Percentiles rank a stretch among this genome's conserved stretches.
These are phyloP conservation scores for Carex parvula DNA, from an alignment of 176 grass and related monocot genomes.

Conservation along the genomic window DNA sequence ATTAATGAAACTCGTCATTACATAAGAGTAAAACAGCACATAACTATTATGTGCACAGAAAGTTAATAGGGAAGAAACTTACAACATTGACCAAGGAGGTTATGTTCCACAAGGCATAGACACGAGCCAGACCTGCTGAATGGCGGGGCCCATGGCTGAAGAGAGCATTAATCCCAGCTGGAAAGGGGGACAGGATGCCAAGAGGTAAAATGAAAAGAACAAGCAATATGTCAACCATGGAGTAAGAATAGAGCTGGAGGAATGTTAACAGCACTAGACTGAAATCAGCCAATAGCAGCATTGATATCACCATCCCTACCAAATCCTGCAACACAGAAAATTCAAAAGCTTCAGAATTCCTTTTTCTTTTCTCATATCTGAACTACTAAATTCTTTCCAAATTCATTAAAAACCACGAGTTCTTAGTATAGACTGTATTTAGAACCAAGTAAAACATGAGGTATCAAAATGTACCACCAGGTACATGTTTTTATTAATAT, in stretches of 20 bases:
- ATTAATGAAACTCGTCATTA: neutral
- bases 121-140: slow-evolving; percentile 89
- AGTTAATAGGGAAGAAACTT: slow-evolving; percentile 38
- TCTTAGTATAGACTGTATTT: neutral
- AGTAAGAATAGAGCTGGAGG: slow-evolving; percentile 95
- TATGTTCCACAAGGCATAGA: slow-evolving; percentile 99
- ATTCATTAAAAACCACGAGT: neutral
- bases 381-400: neutral
- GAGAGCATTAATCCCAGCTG: slow-evolving; percentile 98
- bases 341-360: neutral
- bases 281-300: slow-evolving; percentile 93
- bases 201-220: slow-evolving; percentile 98
- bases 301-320: slow-evolving; percentile 94
- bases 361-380: neutral
- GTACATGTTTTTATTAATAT: neutral
- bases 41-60: neutral
- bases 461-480: neutral
- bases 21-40: neutral
- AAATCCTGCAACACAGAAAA: slow-evolving; percentile 75
- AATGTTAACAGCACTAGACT: slow-evolving; percentile 95
- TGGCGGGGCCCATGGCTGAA: slow-evolving; percentile 98
- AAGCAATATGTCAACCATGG: slow-evolving; percentile 82
- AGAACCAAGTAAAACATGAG: neutral
- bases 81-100: slow-evolving; percentile 97
- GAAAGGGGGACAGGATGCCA: slow-evolving; percentile 93